These are phyloP conservation scores for Aphanomyces invadans DNA, from an alignment of 352 stramenopile species.

Conservation along the genomic window DNA sequence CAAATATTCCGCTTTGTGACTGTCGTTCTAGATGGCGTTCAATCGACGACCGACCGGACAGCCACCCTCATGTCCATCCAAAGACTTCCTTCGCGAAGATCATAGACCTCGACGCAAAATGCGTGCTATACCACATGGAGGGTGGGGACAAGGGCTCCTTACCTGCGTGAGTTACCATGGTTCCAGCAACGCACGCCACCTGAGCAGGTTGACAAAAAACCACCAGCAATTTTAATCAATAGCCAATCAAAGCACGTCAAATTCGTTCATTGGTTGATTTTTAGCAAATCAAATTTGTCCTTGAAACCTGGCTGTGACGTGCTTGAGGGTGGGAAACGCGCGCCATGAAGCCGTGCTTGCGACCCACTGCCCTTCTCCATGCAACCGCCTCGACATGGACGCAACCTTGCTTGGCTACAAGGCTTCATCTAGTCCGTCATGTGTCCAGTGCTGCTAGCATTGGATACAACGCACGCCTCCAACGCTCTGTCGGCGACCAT, in stretches of 20 bases:
- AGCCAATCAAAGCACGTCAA: background rate
- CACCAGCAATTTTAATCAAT: background rate
- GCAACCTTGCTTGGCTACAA: background rate
- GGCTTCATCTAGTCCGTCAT: background rate
- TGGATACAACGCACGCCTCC: background rate
- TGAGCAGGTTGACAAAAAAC: background rate
- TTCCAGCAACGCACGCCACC: background rate
- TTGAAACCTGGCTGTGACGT: background rate
- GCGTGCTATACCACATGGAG: too few relatives aligned
- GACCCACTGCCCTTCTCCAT: background rate
- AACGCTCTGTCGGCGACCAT: background rate
- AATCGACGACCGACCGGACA: too few relatives aligned
- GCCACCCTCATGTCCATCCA: too few relatives aligned
- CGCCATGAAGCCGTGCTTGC: background rate
- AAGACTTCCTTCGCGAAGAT: too few relatives aligned
- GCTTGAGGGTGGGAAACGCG: background rate
- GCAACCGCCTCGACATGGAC: background rate
- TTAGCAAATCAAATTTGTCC: slow-evolving; percentile 7
- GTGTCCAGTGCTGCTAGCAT: background rate
- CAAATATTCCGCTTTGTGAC: background rate
- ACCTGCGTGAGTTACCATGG: too few relatives aligned
- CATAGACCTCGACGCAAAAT: too few relatives aligned
- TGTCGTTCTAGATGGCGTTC: too few relatives aligned
- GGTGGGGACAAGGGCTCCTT: too few relatives aligned
- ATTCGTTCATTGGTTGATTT: background rate